Conservation (phyloP, 805 yeast genomes). For the Sungouiozyma intestinalis region DNA sequence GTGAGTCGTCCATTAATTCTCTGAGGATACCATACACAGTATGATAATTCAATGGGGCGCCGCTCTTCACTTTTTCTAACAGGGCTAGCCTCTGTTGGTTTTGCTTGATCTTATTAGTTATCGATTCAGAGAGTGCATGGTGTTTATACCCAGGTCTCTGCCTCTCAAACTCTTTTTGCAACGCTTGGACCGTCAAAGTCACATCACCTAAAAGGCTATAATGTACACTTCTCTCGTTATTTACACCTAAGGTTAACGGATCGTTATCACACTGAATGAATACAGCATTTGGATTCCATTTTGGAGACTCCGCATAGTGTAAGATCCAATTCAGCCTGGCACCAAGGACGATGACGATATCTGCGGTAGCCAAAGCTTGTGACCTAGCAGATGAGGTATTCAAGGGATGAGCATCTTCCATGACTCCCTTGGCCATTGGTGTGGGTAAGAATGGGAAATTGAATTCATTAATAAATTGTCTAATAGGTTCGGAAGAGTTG, state of each 20-base stretch:
- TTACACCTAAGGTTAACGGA: constrained; percentile 43
- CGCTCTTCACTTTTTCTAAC: constrained; percentile 4
- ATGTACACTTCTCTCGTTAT: constrained; percentile 26
- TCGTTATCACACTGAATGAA: constrained; percentile 49
- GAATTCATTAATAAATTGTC: constrained; percentile 33
- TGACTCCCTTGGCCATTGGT: constrained; percentile 71
- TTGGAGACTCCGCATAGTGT: constrained; percentile 53
- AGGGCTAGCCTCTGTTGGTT: constrained; percentile 21
- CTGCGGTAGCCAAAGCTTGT: constrained; percentile 44
- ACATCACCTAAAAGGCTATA: constrained; percentile 51
- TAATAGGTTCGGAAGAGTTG: constrained; percentile 31
- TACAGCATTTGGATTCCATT: constrained; percentile 35
- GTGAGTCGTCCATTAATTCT: constrained; percentile 28
- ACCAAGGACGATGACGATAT: constrained; percentile 50
- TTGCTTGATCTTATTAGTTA: constrained; percentile 8
- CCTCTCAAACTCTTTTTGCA: constrained; percentile 21
- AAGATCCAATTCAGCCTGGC: constrained; percentile 67
- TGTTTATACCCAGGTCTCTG: constrained; percentile 4
- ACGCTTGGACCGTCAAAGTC: constrained; percentile 30
- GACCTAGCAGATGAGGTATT: constrained; percentile 60
- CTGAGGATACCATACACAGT: constrained; percentile 43
- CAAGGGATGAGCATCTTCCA: constrained; percentile 37
- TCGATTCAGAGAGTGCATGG: constrained; percentile 6
- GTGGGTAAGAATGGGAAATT: constrained; percentile 55
- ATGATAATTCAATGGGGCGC: constrained; percentile 37